These are phyloP conservation scores for Buddleja alternifolia DNA, from an alignment of 257 asterid genomes.

Conservation along the genomic window DNA sequence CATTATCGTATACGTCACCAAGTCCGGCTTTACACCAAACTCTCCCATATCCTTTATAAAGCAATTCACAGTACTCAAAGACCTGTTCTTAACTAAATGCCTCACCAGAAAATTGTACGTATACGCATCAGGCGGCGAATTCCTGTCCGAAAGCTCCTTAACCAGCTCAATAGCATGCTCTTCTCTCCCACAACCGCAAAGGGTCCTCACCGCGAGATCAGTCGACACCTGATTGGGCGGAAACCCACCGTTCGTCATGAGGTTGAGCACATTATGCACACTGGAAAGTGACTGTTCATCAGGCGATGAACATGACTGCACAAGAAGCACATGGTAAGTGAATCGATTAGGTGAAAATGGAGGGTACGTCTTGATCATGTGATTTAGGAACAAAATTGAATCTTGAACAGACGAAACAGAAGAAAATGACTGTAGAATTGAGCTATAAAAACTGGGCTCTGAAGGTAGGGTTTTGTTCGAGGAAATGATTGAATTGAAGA, in stretches of 20 bases:
- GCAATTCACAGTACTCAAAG: slow-evolving; percentile 53
- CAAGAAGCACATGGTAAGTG: slow-evolving; percentile 67
- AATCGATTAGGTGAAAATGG: slow-evolving; percentile 73
- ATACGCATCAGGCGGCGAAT: slow-evolving; percentile 63
- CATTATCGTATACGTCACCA: slow-evolving; percentile 92
- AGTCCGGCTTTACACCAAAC: slow-evolving; percentile 76
- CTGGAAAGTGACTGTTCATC: slow-evolving; percentile 51
- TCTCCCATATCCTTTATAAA: slow-evolving; percentile 76
- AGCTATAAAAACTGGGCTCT: slow-evolving; percentile 60
- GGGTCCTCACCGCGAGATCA: slow-evolving; percentile 76
- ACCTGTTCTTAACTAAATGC: slow-evolving; percentile 68
- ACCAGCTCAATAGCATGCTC: slow-evolving; percentile 77
- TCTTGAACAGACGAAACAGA: slow-evolving; percentile 68
- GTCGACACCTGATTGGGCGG: slow-evolving; percentile 69
- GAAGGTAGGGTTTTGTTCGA: slow-evolving; percentile 47
- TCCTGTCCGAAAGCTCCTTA: slow-evolving; percentile 62
- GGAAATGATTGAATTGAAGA: slow-evolving; percentile 68
- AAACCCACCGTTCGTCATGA: slow-evolving; percentile 65
- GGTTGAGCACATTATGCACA: slow-evolving; percentile 68
- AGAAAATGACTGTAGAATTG: slow-evolving; percentile 71
- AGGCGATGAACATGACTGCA: slow-evolving; percentile 60
- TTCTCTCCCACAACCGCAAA: slow-evolving; percentile 72
- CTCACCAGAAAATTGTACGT: slow-evolving; percentile 84
- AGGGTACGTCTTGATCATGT: slow-evolving; percentile 79
- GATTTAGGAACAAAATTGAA: slow-evolving; percentile 74